These are phyloP conservation scores for Beauveria medogensis DNA, from an alignment of 2,329 filamentous ascomycete genomes.

Conservation along the genomic window DNA sequence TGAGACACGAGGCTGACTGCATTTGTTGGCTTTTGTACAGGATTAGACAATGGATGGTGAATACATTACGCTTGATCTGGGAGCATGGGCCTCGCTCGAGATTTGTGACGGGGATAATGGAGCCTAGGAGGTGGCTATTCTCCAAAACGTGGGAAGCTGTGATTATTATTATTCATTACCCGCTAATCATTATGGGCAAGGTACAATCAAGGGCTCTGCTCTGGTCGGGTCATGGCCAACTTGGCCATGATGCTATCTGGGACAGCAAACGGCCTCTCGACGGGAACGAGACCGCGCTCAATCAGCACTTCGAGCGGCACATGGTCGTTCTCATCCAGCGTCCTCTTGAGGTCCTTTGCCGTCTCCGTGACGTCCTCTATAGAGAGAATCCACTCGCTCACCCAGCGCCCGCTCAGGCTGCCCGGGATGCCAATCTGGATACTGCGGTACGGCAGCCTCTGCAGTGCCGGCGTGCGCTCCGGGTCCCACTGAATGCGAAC, in stretches of 20 bases:
- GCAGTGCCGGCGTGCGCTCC: slow-evolving; percentile 41
- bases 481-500: slow-evolving; percentile 60
- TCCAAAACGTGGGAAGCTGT: too few species aligned
- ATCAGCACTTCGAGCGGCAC: slow-evolving; percentile 29
- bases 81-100: background rate
- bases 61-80: background rate
- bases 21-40: background rate
- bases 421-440: slow-evolving; percentile 54
- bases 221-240: slow-evolving; percentile 24
- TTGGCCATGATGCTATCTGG: slow-evolving; percentile 26
- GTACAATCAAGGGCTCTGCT: background rate
- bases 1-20: background rate
- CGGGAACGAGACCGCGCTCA: slow-evolving; percentile 31
- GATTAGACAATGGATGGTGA: background rate
- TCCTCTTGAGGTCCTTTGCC: slow-evolving; percentile 39
- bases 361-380: slow-evolving; percentile 52
- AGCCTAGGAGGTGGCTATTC: background rate
- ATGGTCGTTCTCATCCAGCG: slow-evolving; percentile 32
- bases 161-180: too few species aligned
- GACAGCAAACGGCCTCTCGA: slow-evolving; percentile 35
- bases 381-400: slow-evolving; percentile 41
- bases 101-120: background rate
- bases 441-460: slow-evolving; percentile 40
- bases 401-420: slow-evolving; percentile 36
- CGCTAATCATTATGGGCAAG: too few species aligned